Conservation (phyloP, 208 protist genomes). For the Strigomonas culicis region DNA sequence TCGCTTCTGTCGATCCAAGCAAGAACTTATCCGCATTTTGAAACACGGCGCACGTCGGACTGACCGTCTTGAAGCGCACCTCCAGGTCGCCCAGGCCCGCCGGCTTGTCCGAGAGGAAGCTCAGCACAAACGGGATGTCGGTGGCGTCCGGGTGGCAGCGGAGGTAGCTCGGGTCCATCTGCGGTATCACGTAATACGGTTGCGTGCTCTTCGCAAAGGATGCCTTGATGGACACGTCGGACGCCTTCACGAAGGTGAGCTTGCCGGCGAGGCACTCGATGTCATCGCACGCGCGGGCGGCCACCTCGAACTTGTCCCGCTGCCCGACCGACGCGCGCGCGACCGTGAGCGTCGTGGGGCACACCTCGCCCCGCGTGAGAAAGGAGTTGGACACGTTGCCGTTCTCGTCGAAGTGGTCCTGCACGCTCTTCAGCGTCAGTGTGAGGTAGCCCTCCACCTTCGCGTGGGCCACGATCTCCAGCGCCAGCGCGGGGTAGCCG, state of each 20-base stretch:
- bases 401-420: conserved; percentile 27
- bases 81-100: conserved; percentile 21
- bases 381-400: conserved; percentile 17
- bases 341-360: conserved; percentile 24
- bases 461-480: conserved; percentile 32
- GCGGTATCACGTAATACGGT: conserved; percentile 40
- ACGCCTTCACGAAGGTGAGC: conserved; percentile 28
- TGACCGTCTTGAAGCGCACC: conserved; percentile 33
- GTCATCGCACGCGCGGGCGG: conserved; percentile 33
- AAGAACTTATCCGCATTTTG: conserved; percentile 1
- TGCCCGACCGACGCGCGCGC: conserved; percentile 15
- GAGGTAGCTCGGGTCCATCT: conserved; percentile 9
- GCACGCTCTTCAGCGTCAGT: conserved; percentile 27
- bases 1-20: conserved; percentile 8
- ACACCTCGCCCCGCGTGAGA: conserved; percentile 2
- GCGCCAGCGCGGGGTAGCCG: conserved; percentile 26
- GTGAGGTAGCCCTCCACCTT: conserved; percentile 34
- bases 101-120: conserved; percentile 17
- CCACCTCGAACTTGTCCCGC: conserved; percentile 16
- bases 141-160: neutral
- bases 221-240: conserved; percentile 39
- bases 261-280: conserved; percentile 23
- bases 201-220: conserved; percentile 24
- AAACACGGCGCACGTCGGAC: conserved; percentile 10
- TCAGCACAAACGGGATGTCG: conserved; percentile 27